Conservation (phyloP, 768 basidiomycete species). For the Steccherinum ochraceum region DNA sequence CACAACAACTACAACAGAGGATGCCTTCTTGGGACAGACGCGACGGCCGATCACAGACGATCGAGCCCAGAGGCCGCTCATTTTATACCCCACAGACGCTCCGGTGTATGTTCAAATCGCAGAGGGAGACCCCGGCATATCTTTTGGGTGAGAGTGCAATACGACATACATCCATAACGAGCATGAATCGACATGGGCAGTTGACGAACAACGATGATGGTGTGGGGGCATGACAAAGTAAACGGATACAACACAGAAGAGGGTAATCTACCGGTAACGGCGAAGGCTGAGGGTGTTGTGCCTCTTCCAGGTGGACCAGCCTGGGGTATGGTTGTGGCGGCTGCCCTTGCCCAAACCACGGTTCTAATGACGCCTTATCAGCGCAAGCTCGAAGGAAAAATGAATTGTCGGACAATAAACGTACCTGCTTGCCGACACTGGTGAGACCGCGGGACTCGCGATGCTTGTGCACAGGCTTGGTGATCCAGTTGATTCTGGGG, state of each 20-base stretch:
- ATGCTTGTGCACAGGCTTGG: constrained; percentile 97
- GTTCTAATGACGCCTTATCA: constrained; percentile 49
- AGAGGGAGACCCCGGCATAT: not conserved
- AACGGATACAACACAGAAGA: constrained; percentile 12
- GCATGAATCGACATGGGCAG: constrained; percentile 21
- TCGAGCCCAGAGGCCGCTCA: too few species aligned
- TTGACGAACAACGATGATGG: constrained; percentile 13
- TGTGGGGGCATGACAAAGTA: constrained; percentile 22
- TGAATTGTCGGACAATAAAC: constrained; percentile 14
- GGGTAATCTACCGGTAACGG: constrained; percentile 63
- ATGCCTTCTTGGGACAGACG: too few species aligned
- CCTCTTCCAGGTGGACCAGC: constrained; percentile 90
- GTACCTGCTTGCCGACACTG: constrained; percentile 89
- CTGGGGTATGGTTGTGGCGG: constrained; percentile 88
- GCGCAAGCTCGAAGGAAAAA: constrained; percentile 1
- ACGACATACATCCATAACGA: constrained; percentile 25
- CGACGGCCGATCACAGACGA: too few species aligned
- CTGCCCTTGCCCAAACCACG: constrained; percentile 96
- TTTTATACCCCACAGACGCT: too few species aligned
- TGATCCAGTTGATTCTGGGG: constrained; percentile 98
- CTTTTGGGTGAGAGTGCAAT: constrained; percentile 10
- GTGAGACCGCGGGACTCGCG: constrained; percentile 98
- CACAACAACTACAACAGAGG: too few species aligned
- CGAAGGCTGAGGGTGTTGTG: constrained; percentile 96
- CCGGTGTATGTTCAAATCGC: too few species aligned